Base-by-base conservation (phyloP, 441 rosid species). In the Syzygium syzygioides region DNA sequence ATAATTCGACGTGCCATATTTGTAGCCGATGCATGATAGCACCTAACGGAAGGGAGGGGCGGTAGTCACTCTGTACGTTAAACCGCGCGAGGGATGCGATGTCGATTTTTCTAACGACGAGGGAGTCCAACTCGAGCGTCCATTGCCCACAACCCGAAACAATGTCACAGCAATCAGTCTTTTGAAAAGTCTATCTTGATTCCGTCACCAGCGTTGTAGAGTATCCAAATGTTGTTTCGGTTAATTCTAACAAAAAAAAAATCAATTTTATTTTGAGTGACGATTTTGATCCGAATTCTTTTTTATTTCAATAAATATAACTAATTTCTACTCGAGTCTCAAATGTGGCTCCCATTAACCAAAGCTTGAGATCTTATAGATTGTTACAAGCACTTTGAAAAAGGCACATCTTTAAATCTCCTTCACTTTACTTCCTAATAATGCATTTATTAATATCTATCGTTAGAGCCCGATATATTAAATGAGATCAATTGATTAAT, bases 51-150 rank as follows among this genome's bases (percentile, higher is more conserved):
- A 28, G 68, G 68, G 18, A n/a, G 4, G n/a, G 68, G 34, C 9
- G 18, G 30, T 3, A 20, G 9, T 64, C 34, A 7, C 17, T 64
- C 37, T 30, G 9, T 30, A 64, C 23, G 5, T 1, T 64, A 64
- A 64, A 64, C 18, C 1, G 1, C 17, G 20, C 37, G 7, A 64
- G 19, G 6, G 3, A 30, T 32, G n/a, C 6, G 20, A 64, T 0
- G 3, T 60, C 4, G 4, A 60, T 60, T 28, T 28, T 60, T 60
- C 28, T 60, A 18, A 60, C 9, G 0, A n/a, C 14, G 0, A 28
- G 8, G 4, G n/a, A 60, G 4, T 30, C 12, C n/a, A 30, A 30
- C 20, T 64, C 15, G 7, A 3, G 76, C 32, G 4, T 0, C 5
- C 11, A 30, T 34, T 30, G 4, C 20, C 15, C 76, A 7, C 34